These are phyloP conservation scores for Karstenula rhodostoma DNA, from an alignment of 2,329 filamentous ascomycete species.

Conservation along the genomic window DNA sequence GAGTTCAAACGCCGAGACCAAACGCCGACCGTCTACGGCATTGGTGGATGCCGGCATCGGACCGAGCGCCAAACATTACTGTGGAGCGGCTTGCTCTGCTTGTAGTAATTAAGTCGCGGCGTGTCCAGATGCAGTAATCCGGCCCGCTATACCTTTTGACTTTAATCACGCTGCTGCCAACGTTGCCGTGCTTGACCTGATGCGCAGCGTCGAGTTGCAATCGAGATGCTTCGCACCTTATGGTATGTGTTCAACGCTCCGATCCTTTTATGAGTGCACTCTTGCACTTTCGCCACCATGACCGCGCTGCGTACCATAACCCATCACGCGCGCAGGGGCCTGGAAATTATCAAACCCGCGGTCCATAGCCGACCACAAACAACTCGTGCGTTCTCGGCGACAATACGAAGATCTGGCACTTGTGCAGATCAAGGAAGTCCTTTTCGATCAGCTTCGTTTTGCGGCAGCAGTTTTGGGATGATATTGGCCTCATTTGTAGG, in stretches of 20 bases:
- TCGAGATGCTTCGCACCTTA: neutral
- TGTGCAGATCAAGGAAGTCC: neutral
- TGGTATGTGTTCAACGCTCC: neutral
- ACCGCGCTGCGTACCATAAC: neutral
- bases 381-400: neutral
- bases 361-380: neutral
- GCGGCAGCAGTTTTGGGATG: neutral
- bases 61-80: neutral
- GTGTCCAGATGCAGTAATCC: neutral
- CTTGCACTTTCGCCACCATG: neutral
- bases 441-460: neutral
- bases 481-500: neutral
- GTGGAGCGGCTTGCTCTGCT: neutral
- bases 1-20: neutral
- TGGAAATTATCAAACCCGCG: neutral
- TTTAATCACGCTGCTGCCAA: neutral
- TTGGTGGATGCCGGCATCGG: neutral
- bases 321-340: neutral
- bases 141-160: neutral
- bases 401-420: neutral
- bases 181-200: neutral
- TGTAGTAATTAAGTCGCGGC: neutral
- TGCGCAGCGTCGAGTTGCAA: neutral
- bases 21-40: neutral
- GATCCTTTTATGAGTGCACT: neutral